phyloP scores from a whole-genome alignment of 768 basidiomycete species.

The Rhizopogon vesiculosus region DNA sequence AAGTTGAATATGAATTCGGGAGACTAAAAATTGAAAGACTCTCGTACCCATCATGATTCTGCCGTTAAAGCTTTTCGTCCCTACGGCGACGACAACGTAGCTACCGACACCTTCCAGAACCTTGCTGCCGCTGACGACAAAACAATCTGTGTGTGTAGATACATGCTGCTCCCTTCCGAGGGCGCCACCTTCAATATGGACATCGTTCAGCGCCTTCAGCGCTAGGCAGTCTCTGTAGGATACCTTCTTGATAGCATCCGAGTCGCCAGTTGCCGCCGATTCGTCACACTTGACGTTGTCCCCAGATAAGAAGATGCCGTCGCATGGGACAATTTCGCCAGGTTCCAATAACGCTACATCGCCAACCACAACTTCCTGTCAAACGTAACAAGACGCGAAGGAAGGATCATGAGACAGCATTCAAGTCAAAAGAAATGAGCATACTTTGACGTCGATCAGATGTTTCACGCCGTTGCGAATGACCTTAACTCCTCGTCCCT shows the following conservation, averaged over 20 bases:
- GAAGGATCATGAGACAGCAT: conserved; percentile 3
- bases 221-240: conserved; percentile 71
- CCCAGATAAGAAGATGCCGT: conserved; percentile 89
- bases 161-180: conserved; percentile 19
- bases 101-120: conserved; percentile 91
- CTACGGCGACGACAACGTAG: conserved; percentile 92
- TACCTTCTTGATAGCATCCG: conserved; percentile 89
- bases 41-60: conserved; percentile 93
- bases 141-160: conserved; percentile 76
- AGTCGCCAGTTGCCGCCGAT: conserved; percentile 94
- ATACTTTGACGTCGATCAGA: conserved; percentile 77
- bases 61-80: conserved; percentile 91
- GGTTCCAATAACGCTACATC: conserved; percentile 91
- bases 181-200: conserved; percentile 16
- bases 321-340: conserved; percentile 94
- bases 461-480: conserved; percentile 68
- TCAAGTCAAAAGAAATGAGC: not conserved
- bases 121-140: conserved; percentile 87
- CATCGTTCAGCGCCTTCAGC: conserved; percentile 29
- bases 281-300: conserved; percentile 97
- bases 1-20: not conserved
- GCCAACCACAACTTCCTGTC: conserved; percentile 86
- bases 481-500: conserved; percentile 86
- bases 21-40: not conserved
- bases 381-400: conserved; percentile 9